Base-by-base conservation (phyloP, 176 grass and related monocot genomes). In the Miscanthus lutarioriparius region DNA sequence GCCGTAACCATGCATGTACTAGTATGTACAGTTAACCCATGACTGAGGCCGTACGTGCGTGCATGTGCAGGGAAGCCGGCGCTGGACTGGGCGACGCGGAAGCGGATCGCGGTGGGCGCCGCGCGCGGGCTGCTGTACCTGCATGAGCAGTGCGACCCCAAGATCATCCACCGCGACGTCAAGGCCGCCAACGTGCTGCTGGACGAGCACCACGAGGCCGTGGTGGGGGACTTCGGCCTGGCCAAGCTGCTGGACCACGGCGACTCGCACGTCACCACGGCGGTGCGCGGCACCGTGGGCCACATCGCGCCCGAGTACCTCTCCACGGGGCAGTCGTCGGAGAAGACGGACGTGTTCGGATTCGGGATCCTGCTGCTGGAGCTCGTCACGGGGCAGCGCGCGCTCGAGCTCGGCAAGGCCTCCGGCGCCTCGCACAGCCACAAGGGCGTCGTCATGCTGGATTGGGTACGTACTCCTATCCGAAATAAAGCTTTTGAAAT, bases 151-250 rank as follows among this genome's bases (percentile, higher is more conserved):
- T 95, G 93, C 85, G 88, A 95, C 80, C 90, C 93, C 2, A 95
- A 95, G 85, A 99, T 99, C 68, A 94, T 99, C 73, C 97, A 99
- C 78, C 90, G 97, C 11, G 97, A 99, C 78, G 94, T 99, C 19
- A 99, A 99, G 89, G 87, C 91, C 1, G 88, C 88, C 26, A 99
- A 99, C 80, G 90, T 95, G 69, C 90, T 95, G 13, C 93, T 95
- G 12, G 93, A 95, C 86, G 90, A 92, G 39, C 68, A 36, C 86
- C 82, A 76, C 80, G 93, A 95, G 76, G 93, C 93, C 71, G 90
- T 92, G 39, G 86, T 95, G n/a, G 93, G 93, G 8, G 93, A 95
- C 90, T 90, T 92, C 49, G 90, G 93, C 1, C 90, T 95, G 10
- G 93, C 93, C 5, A 95, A 95, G 88, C 86, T 95, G 83, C 90